These are phyloP conservation scores for Stromatinia cepivora DNA, from an alignment of 2,329 filamentous ascomycete genomes.

Conservation along the genomic window DNA sequence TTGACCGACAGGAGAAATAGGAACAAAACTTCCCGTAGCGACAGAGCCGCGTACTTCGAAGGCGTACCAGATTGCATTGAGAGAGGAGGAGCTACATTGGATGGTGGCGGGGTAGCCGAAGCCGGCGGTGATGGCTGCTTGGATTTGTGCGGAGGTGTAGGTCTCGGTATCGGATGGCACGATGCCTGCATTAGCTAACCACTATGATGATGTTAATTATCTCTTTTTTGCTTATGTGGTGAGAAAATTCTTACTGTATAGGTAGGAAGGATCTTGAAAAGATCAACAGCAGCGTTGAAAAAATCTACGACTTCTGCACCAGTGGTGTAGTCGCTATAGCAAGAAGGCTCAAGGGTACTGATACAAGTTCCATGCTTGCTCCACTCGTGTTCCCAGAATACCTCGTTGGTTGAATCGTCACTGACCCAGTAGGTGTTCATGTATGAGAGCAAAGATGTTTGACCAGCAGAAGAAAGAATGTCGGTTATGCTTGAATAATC, in stretches of 20 bases:
- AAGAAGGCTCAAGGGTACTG: slow-evolving; percentile 64
- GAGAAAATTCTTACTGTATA: slow-evolving; percentile 50
- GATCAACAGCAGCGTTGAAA: slow-evolving; percentile 19
- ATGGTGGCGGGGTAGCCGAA: slow-evolving; percentile 50
- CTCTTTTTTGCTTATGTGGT: not conserved
- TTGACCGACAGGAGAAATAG: slow-evolving; percentile 34
- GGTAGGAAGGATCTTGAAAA: slow-evolving; percentile 64
- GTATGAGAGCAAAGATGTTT: slow-evolving; percentile 58
- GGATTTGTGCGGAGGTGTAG: slow-evolving; percentile 48
- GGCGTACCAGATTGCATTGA: slow-evolving; percentile 55
- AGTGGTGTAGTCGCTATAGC: slow-evolving; percentile 53
- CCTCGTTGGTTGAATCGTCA: slow-evolving; percentile 60
- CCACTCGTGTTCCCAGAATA: slow-evolving; percentile 75
- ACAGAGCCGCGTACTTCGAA: slow-evolving; percentile 55
- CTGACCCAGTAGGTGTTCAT: slow-evolving; percentile 67
- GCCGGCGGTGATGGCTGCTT: slow-evolving; percentile 46
- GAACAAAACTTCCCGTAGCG: slow-evolving; percentile 51
- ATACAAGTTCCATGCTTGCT: slow-evolving; percentile 74
- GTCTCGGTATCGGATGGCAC: slow-evolving; percentile 47
- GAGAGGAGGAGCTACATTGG: slow-evolving; percentile 46
- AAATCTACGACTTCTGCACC: slow-evolving; percentile 58
- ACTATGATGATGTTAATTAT: slow-evolving; percentile 39
- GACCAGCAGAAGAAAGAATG: slow-evolving; percentile 57
- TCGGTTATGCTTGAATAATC: slow-evolving; percentile 64
- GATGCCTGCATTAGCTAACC: slow-evolving; percentile 62